These are phyloP conservation scores for Micractinium conductrix DNA, from an alignment of 139 green algal genomes.

Conservation along the genomic window DNA sequence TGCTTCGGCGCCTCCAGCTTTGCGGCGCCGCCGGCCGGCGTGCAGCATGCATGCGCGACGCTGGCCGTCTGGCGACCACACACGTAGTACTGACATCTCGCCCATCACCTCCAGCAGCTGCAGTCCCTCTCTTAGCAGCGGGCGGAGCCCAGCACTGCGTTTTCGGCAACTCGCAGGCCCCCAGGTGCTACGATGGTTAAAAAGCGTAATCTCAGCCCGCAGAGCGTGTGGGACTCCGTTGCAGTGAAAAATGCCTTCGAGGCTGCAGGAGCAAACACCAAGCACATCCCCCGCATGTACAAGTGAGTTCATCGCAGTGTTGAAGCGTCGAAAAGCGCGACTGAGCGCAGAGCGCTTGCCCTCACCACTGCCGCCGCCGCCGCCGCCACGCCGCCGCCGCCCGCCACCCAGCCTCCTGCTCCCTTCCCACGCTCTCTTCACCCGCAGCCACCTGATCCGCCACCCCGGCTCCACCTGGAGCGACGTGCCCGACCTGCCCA, in stretches of 20 bases:
- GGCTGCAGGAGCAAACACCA: slow-evolving; percentile 62
- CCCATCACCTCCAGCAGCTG: background rate
- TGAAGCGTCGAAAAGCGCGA: background rate
- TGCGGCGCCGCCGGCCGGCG: no score
- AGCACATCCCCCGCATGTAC: slow-evolving; percentile 66
- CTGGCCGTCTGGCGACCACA: background rate
- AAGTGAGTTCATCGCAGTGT: slow-evolving; percentile 49
- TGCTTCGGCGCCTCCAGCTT: no score
- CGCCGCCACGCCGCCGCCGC: background rate
- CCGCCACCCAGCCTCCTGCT: background rate
- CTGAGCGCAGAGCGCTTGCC: background rate
- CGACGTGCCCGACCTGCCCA: slow-evolving; percentile 79
- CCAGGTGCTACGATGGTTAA: slow-evolving; percentile 43
- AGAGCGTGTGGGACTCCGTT: slow-evolving; percentile 68
- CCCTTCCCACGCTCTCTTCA: background rate
- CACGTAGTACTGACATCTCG: background rate
- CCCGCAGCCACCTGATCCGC: slow-evolving; percentile 64
- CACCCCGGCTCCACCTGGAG: slow-evolving; percentile 61
- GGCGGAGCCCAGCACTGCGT: background rate
- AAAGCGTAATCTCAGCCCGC: slow-evolving; percentile 35
- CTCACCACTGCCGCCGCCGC: background rate
- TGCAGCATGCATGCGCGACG: background rate
- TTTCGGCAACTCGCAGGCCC: no score
- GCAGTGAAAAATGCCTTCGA: slow-evolving; percentile 60
- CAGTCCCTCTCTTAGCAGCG: background rate